Base-by-base conservation (phyloP, 108 stramenopile species). In the Skeletonema marinoi region DNA sequence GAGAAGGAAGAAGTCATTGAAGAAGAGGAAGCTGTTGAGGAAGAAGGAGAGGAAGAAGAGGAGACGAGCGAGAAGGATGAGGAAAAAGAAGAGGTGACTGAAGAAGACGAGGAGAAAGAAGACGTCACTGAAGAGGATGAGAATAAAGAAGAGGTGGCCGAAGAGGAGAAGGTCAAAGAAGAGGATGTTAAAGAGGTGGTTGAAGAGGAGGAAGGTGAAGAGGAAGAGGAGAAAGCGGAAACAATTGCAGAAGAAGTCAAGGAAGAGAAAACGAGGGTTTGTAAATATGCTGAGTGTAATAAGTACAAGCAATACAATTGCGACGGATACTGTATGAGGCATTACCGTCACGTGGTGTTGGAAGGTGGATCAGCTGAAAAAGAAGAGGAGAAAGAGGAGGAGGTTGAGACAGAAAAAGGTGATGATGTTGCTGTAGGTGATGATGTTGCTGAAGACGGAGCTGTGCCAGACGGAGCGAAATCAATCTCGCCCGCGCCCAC, bases 391-490 rank as follows among this genome's bases (percentile, higher is more conserved):
- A 16, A 32, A 10, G 38, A 70, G 12, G 61, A 63, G 13, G 19
- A 46, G 51, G 70, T 60, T 11, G 65, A 48, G 31, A 44, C 67
- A 21, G 77, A 85, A n/a, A 66, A 61, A 19, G 77, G 73, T 9
- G 85, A 81, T 42, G 86, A 74, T 31, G 81, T 83, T 30, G 73
- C 76, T 3, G 88, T 86, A 66, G 85, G 25, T 9, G 85, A 81
- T 42, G 86, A 74, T 31, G 81, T 83, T 30, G 73, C 76, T 3
- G 88, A 87, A 66, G 85, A 91, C 8, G 85, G 87, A 74, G 84
- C 68, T 16, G 38, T 29, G 25, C 54, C 54, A 56, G 21, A 56
- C 25, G 25, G 7, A 6, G 25, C 54, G 25, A 56, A 56, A 25
- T 56, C 54, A 56, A 16, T 29, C 54, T 56, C 54, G 54, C 14